Conservation (phyloP, 371 early-diverging fungal species). For the Circinella umbellata region DNA sequence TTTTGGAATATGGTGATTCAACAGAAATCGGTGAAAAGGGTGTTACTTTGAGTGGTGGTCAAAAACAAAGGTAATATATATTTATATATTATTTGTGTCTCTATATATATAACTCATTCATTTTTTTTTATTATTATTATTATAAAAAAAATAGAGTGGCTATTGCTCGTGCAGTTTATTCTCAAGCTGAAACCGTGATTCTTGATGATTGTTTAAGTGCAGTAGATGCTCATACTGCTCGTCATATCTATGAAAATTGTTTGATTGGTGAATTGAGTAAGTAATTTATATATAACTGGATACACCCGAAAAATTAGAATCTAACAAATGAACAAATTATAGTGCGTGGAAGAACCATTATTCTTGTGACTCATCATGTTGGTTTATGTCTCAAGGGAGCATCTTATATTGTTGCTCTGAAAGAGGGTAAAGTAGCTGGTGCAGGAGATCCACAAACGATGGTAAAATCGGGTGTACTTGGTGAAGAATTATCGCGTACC, state of each 20-base stretch:
- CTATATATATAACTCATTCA: too few species aligned
- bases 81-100: too few species aligned
- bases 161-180: conserved; percentile 83
- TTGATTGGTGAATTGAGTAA: conserved; percentile 57
- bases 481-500: conserved; percentile 42
- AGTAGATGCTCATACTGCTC: conserved; percentile 88
- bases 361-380: conserved; percentile 90
- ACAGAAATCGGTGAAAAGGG: conserved; percentile 93
- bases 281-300: background rate
- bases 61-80: conserved; percentile 66
- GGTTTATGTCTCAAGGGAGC: conserved; percentile 74
- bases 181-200: conserved; percentile 68
- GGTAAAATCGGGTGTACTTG: conserved; percentile 51
- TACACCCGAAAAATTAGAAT: background rate
- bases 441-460: conserved; percentile 60
- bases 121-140: too few species aligned
- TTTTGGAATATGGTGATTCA: conserved; percentile 79
- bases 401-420: conserved; percentile 71
- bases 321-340: too few species aligned
- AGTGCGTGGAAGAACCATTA: conserved; percentile 76
- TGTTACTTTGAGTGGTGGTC: conserved; percentile 88
- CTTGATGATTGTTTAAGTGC: conserved; percentile 85
- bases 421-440: conserved; percentile 67
- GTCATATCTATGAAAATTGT: conserved; percentile 74
- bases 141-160: conserved; percentile 45